Base-by-base conservation (phyloP, 2,329 filamentous ascomycete genomes). In the Shiraia sp. region DNA sequence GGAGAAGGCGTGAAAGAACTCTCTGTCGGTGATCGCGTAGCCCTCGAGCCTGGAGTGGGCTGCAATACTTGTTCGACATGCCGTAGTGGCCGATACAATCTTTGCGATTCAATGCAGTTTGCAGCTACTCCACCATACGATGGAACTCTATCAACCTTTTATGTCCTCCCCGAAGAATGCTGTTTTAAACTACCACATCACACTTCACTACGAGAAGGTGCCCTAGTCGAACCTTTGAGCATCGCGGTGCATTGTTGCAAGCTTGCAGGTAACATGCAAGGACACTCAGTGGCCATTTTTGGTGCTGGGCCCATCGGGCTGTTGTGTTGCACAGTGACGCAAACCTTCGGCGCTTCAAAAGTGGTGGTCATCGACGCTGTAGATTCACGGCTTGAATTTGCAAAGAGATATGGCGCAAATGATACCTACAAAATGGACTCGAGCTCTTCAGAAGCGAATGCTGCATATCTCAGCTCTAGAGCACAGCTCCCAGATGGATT, bases 281-380 rank as follows among this genome's bases (percentile, higher is more conserved):
- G 69, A 0, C 51, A 66, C 32, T 59, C 42, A 9, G 64, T 73
- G 0, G 61, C 72, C 7, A 64, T 74, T 8, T 72, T 72, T 35
- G 72, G 72, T 4, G 61, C 63, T 17, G 71, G 72, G 2, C 70
- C 72, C 1, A 87, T 96, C 6, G 90, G 90, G 3, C 76, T 96
- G 28, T 77, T 96, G 27, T 93, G 88, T 72, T 86, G 84, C 23
- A 88, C 89, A 5, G 90, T 95, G 3, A 88, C 89, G 7, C 80
- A 77, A 51, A 83, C 87, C 0, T 91, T 86, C 57, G 90, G 90
- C 13, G 90, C 90, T 1, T 77, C 77, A 38, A 90, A 82, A 62
- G 78, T 95, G 7, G 82, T 93, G 15, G 79, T 80, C 6, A 88
- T 93, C 36, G 90, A 96, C 73, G 90, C 95, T 53, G 81, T 91